Conservation (phyloP, 2,329 filamentous ascomycete species). For the Canariomyces notabilis region DNA sequence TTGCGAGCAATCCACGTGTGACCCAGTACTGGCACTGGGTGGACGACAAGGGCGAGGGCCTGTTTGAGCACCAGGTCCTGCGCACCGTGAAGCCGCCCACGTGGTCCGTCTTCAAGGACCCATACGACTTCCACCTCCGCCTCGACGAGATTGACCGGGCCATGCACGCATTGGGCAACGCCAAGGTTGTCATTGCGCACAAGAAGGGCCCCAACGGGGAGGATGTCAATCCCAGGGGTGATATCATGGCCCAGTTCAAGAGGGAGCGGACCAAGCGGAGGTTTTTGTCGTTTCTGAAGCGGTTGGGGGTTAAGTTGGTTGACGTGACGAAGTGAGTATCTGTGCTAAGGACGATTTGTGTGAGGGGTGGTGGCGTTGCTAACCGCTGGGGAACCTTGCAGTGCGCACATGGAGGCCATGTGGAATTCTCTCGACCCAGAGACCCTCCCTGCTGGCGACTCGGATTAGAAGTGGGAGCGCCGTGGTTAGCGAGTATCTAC, state of each 20-base stretch:
- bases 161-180: conserved; percentile 38
- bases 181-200: conserved; percentile 40
- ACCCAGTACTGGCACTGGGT: conserved; percentile 55
- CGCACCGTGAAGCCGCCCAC: conserved; percentile 36
- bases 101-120: conserved; percentile 48
- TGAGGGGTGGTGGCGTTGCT: neutral
- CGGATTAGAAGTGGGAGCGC: too few relatives aligned
- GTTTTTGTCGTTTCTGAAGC: conserved; percentile 44
- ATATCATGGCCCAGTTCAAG: conserved; percentile 49
- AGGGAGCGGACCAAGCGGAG: conserved; percentile 48
- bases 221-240: conserved; percentile 31
- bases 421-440: conserved; percentile 7
- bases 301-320: conserved; percentile 38
- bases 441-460: conserved; percentile 8
- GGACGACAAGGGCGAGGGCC: conserved; percentile 27
- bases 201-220: conserved; percentile 24
- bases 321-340: conserved; percentile 38
- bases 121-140: conserved; percentile 46
- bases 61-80: conserved; percentile 52
- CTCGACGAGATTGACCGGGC: conserved; percentile 44
- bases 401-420: conserved; percentile 2
- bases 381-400: neutral
- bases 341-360: neutral
- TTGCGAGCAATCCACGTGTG: conserved; percentile 42
- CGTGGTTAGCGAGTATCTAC: too few relatives aligned